phyloP scores from a whole-genome alignment of 2,329 filamentous ascomycete species.

The Colletotrichum agaves region DNA sequence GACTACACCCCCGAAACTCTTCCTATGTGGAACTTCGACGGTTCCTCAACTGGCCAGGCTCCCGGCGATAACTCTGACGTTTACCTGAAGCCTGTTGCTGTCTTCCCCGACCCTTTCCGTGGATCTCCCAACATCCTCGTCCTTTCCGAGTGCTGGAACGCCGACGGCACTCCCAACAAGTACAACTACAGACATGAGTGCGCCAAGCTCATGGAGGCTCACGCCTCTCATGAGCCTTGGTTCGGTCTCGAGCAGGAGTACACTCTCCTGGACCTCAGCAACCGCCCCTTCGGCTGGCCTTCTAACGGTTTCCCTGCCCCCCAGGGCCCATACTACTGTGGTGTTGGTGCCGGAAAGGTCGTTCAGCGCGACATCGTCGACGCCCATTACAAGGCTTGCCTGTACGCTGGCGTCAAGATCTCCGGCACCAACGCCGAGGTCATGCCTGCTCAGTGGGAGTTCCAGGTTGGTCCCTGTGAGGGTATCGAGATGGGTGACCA shows the following conservation, averaged over 20 bases:
- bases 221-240: slow-evolving; percentile 88
- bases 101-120: slow-evolving; percentile 94
- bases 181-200: slow-evolving; percentile 98
- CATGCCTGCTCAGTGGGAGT: slow-evolving; percentile 98
- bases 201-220: slow-evolving; percentile 87
- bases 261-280: slow-evolving; percentile 81
- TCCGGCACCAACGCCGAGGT: slow-evolving; percentile 99
- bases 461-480: slow-evolving; percentile 90
- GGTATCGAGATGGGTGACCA: slow-evolving; percentile 96
- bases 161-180: slow-evolving; percentile 95
- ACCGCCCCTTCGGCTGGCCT: slow-evolving; percentile 88
- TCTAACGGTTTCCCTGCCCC: slow-evolving; percentile 86
- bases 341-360: slow-evolving; percentile 96
- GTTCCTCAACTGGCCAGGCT: slow-evolving; percentile 91
- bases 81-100: slow-evolving; percentile 90
- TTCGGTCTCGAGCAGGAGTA: slow-evolving; percentile 95
- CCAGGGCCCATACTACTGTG: slow-evolving; percentile 89
- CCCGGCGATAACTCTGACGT: slow-evolving; percentile 97
- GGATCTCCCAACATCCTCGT: slow-evolving; percentile 92
- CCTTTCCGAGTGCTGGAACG: slow-evolving; percentile 92
- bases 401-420: slow-evolving; percentile 84
- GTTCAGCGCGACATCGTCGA: slow-evolving; percentile 98
- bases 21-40: slow-evolving; percentile 69
- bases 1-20: slow-evolving; percentile 63
- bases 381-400: slow-evolving; percentile 82